Percentiles rank a stretch among this genome's conserved stretches.
phyloP scores from a whole-genome alignment of 257 asterid species.

The Solanum pennellii region DNA sequence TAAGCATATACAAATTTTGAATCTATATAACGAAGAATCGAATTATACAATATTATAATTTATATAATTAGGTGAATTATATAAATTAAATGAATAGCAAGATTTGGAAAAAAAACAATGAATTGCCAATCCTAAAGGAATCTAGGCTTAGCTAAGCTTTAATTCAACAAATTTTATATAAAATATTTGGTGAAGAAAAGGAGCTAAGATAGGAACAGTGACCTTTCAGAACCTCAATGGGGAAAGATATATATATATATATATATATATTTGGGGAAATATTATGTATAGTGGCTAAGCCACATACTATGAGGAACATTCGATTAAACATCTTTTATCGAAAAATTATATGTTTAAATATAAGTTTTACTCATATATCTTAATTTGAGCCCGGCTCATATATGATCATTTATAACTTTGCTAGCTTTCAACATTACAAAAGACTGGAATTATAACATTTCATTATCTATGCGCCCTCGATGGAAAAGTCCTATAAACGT shows the following conservation, averaged over 20 bases:
- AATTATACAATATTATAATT: too few relatives aligned
- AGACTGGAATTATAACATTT: background rate
- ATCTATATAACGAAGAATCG: too few relatives aligned
- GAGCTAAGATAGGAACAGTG: background rate
- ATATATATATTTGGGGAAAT: background rate
- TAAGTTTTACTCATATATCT: background rate
- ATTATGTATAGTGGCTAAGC: background rate
- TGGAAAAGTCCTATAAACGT: background rate
- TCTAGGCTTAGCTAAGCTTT: background rate
- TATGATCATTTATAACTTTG: background rate
- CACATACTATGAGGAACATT: background rate
- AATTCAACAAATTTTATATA: background rate
- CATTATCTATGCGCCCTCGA: background rate
- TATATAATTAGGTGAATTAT: too few relatives aligned
- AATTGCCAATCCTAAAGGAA: background rate
- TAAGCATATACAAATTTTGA: too few relatives aligned
- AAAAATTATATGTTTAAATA: background rate
- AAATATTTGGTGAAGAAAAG: background rate
- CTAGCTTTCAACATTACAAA: background rate
- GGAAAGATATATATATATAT: background rate
- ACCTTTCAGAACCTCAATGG: background rate
- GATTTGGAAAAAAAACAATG: too few relatives aligned
- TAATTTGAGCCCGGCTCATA: background rate
- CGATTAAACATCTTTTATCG: fast-evolving
- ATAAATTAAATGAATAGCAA: too few relatives aligned